These are phyloP conservation scores for Exidia glandulosa DNA, from an alignment of 768 basidiomycete genomes.

Conservation along the genomic window DNA sequence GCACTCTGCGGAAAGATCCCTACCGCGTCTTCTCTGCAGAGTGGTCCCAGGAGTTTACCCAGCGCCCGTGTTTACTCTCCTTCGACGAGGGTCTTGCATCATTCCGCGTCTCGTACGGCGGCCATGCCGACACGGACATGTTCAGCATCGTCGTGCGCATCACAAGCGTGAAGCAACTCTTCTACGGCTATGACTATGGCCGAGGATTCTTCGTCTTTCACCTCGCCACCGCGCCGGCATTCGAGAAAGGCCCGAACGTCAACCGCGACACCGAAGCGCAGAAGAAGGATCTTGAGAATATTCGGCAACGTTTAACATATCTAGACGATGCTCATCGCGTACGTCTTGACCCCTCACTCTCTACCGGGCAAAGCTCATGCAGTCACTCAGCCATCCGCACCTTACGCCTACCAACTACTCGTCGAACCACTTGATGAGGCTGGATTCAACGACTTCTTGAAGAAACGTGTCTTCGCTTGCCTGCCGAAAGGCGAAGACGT, in stretches of 20 bases:
- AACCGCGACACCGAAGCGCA: slow-evolving; percentile 20
- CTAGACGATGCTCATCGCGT: slow-evolving; percentile 46
- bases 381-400: slow-evolving; percentile 22
- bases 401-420: slow-evolving; percentile 64
- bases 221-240: slow-evolving; percentile 47
- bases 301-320: background rate
- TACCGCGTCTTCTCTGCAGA: background rate
- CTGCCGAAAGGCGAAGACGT: slow-evolving; percentile 28
- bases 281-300: background rate
- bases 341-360: background rate
- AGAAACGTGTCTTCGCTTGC: slow-evolving; percentile 33
- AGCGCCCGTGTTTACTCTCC: background rate
- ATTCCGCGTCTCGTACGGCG: background rate
- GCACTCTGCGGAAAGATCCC: background rate
- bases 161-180: slow-evolving; percentile 47
- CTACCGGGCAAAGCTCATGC: background rate
- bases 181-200: slow-evolving; percentile 48
- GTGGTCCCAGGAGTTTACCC: background rate
- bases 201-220: slow-evolving; percentile 51
- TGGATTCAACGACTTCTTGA: slow-evolving; percentile 31
- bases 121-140: background rate
- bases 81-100: background rate
- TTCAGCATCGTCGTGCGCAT: slow-evolving; percentile 44
- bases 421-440: slow-evolving; percentile 43
- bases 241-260: slow-evolving; percentile 53